Evolutionary conservation across 2,329 filamentous ascomycete species (phyloP), one percentile per base, ranked within the genome.

Genomic region (Microdochium trichocladiopsis): DNA sequence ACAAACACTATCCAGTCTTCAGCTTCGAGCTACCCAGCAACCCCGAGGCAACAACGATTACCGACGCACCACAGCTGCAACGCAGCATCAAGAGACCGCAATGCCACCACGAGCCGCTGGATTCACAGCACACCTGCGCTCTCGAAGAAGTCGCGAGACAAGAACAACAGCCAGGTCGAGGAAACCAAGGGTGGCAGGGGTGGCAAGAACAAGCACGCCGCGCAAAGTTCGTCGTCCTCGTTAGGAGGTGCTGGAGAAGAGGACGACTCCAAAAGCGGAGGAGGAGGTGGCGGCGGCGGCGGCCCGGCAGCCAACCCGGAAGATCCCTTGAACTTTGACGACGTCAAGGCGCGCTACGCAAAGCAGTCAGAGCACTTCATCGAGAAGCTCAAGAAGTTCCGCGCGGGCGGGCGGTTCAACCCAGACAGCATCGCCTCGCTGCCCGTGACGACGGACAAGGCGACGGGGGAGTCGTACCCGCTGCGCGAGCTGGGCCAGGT

Each of bases 401-500:
- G 70, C 25, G 57, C 65, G 31, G 77, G 76, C 57, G 75, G 76
- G 25, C 73, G 75, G 53, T 80, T 80, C 72, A 77, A 76, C 69
- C 72, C 74, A 6, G 72, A 75, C 58, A 62, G 61, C 51, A 67
- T 82, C 49, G 77, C 77, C 57, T 66, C 70, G 21, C 66, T 80
- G 36, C 61, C 63, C 24, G 72, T 80, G 28, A 56, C 59, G 49
- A 61, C 67, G 16, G 62, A 68, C 63, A 60, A 63, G 49, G 61
- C 61, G 55, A 59, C 50, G 48, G 23, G 53, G 12, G 53, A 55
- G 41, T 62, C 67, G 5, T 80, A 74, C 59, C 76, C 77, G 31
- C 72, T 82, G n/a, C 71, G 72, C 51, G 78, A 82, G 64, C 72
- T 82, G 28, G 78, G 77, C 24, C 73, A 79, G 63, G 69, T 82